Evolutionary conservation across 2,329 filamentous ascomycete species (phyloP).

Genomic region (Immersiporthe knoxdaviesiana): DNA sequence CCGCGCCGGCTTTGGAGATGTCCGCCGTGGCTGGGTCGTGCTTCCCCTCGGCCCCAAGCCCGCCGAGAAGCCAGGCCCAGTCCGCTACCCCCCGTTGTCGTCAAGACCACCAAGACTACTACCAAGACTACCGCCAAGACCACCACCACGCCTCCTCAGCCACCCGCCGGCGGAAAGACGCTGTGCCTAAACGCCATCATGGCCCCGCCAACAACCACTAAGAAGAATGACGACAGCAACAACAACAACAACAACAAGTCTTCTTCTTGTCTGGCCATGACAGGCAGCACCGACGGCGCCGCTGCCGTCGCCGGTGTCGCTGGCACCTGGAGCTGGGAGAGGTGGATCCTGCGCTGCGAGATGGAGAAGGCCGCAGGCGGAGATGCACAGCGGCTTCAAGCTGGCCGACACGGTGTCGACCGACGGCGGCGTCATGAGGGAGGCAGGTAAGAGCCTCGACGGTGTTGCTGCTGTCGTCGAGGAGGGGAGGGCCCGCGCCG

Average conservation of each 20-base stretch:
- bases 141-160: slow-evolving; percentile 34
- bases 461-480: slow-evolving; percentile 65
- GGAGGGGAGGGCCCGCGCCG: slow-evolving; percentile 62
- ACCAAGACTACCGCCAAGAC: not conserved
- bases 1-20: slow-evolving; percentile 75
- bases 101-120: slow-evolving; percentile 32
- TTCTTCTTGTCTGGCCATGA: too few relatives aligned
- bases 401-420: slow-evolving; percentile 57
- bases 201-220: too few relatives aligned
- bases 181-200: slow-evolving; percentile 62
- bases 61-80: slow-evolving; percentile 42
- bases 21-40: slow-evolving; percentile 86
- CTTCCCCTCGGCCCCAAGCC: slow-evolving; percentile 72
- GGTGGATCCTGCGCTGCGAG: slow-evolving; percentile 89
- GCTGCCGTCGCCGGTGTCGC: slow-evolving; percentile 80
- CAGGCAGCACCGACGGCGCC: slow-evolving; percentile 71
- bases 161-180: slow-evolving; percentile 43
- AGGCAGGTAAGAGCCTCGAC: slow-evolving; percentile 63
- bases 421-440: slow-evolving; percentile 51
- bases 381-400: slow-evolving; percentile 47
- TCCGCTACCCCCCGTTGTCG: slow-evolving; percentile 42
- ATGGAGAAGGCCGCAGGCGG: slow-evolving; percentile 77
- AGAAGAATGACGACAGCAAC: too few relatives aligned
- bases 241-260: too few relatives aligned
- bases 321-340: slow-evolving; percentile 92